Evolutionary conservation across 257 asterid genomes (phyloP), one percentile per base, ranked within the genome.

Genomic region (Solanum okadae): DNA sequence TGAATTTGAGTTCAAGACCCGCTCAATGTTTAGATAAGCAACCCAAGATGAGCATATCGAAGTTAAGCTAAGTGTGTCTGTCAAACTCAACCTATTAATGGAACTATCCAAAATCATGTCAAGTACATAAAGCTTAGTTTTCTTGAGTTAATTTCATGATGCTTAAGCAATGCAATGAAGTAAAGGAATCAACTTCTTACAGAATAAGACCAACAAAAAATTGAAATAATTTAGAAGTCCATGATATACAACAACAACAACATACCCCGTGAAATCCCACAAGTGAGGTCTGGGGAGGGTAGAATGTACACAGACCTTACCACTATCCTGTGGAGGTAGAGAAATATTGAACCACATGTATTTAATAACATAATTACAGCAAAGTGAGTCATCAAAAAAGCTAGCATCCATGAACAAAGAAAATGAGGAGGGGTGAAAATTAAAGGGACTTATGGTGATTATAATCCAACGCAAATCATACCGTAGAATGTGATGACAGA

Each of bases 401-500:
- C 68, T 49, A 82, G 70, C 68, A 79, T 79, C 40, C 65, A 25
- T 25, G 85, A 79, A 79, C 38, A 49, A 29, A 49, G 37, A 38
- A 52, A 29, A 49, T 29, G 40, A 37, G 42, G 68, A 81, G 29
- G 67, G 70, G 18, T 81, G 70, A 44, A 44, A 44, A 1, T 44
- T 25, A 79, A 25, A 49, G 10, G 15, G 14, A 27, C 23, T 18
- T 79, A 2, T 42, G 65, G 37, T 44, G 37, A 82, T 16, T 49
- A 49, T 29, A 46, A 29, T 79, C 25, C 35, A 46, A 16, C 0
- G 72, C 83, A 29, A 22, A 88, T 38, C 88, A 76, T 90, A 92
- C 94, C 88, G 29, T 29, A 35, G 83, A 88, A 87, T 87, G 86
- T n/a, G 91, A 90, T 68, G 94, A 87, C 23, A 86, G 87, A 44